These are phyloP conservation scores for Artemisia annua DNA, from an alignment of 129 eudicot species.

Conservation along the genomic window DNA sequence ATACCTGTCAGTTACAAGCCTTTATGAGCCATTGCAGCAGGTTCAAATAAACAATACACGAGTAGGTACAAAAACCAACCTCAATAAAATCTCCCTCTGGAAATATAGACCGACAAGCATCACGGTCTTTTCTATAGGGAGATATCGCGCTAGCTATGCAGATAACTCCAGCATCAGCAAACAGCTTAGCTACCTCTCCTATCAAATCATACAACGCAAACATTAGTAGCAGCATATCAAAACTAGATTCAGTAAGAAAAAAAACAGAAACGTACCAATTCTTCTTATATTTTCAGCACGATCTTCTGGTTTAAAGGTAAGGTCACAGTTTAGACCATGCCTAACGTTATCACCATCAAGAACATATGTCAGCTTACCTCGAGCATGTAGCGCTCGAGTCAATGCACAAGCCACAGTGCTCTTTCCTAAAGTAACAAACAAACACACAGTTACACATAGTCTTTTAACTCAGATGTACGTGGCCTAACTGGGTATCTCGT, in stretches of 20 bases:
- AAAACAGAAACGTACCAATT: constrained; percentile 57
- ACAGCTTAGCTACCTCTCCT: constrained; percentile 98
- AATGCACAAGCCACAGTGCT: constrained; percentile 95
- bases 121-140: constrained; percentile 89
- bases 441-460: no score
- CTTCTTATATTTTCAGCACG: constrained; percentile 92
- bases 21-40: constrained; percentile 1
- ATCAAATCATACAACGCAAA: background rate
- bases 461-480: no score
- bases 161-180: constrained; percentile 94
- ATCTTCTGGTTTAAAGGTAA: constrained; percentile 84
- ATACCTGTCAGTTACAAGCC: constrained; percentile 52
- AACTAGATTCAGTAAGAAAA: background rate
- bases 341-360: constrained; percentile 98
- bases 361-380: constrained; percentile 82
- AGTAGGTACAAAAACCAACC: constrained; percentile 36
- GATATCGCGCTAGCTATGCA: constrained; percentile 95
- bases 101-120: constrained; percentile 75
- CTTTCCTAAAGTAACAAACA: no score
- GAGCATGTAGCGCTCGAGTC: constrained; percentile 59
- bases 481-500: no score
- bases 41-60: background rate
- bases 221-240: background rate
- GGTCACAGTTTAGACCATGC: constrained; percentile 89
- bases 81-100: constrained; percentile 91